Evolutionary conservation across 1,284 basidiomycete genomes (phyloP).

Genomic region (Cutaneotrichosporon cutaneum): DNA sequence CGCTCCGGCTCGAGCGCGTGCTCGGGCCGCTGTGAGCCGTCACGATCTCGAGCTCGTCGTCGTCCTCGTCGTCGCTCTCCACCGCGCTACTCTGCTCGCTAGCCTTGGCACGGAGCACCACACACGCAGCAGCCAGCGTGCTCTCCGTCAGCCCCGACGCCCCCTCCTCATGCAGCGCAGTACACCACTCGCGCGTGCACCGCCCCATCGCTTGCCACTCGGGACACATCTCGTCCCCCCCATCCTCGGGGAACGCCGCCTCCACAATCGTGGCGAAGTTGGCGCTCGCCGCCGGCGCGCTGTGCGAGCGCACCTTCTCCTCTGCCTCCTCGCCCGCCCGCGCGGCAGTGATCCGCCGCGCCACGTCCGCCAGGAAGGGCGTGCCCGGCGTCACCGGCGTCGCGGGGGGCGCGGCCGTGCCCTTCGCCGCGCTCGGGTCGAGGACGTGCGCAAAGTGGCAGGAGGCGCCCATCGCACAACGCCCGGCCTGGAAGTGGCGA

Average conservation of each 20-base stretch:
- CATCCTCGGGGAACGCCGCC: neutral
- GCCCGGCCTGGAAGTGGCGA: constrained; percentile 45
- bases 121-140: constrained; percentile 23
- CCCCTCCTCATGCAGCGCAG: neutral
- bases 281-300: neutral
- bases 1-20: neutral
- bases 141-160: constrained; percentile 30
- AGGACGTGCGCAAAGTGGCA: constrained; percentile 51
- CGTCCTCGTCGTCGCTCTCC: constrained; percentile 18
- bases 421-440: neutral
- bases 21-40: neutral
- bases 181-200: constrained; percentile 21
- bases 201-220: neutral
- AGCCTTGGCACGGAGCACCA: constrained; percentile 14
- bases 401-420: constrained; percentile 1
- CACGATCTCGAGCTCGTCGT: constrained; percentile 23
- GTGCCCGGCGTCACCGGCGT: neutral
- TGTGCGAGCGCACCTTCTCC: neutral
- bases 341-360: neutral
- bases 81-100: constrained; percentile 5
- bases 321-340: neutral
- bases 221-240: neutral
- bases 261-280: neutral
- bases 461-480: constrained; percentile 45
- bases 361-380: neutral